phyloP scores from a whole-genome alignment of 805 yeast genomes.

The Pichia occidentalis region DNA sequence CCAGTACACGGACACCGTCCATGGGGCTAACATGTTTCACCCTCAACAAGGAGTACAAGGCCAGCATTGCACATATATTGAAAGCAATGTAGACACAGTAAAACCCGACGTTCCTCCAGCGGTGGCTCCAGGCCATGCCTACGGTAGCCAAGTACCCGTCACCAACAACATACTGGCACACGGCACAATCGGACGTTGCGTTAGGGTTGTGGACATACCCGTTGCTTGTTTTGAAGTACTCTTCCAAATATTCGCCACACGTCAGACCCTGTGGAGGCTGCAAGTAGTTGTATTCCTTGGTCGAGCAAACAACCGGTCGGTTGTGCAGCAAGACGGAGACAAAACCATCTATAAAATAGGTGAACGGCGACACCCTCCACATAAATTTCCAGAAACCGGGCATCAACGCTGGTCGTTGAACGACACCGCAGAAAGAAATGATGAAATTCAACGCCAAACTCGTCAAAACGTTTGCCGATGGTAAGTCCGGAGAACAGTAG shows the following conservation, averaged over 20 bases:
- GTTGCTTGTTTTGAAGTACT: conserved; percentile 30
- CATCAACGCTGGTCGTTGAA: conserved; percentile 49
- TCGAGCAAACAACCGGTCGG: conserved; percentile 42
- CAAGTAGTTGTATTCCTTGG: conserved; percentile 41
- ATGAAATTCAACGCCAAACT: conserved; percentile 51
- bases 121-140: conserved; percentile 36
- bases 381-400: too few relatives aligned
- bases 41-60: conserved; percentile 30
- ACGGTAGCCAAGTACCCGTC: conserved; percentile 41
- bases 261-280: conserved; percentile 56
- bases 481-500: conserved; percentile 55
- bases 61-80: conserved; percentile 38
- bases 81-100: too few relatives aligned
- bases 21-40: conserved; percentile 16
- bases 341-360: conserved; percentile 55
- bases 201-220: conserved; percentile 56
- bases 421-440: conserved; percentile 63
- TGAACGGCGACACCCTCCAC: conserved; percentile 62
- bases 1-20: too few relatives aligned
- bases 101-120: conserved; percentile 73
- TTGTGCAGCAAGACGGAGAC: conserved; percentile 45
- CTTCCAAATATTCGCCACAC: conserved; percentile 48
- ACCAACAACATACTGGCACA: conserved; percentile 39
- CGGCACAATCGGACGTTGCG: conserved; percentile 43
- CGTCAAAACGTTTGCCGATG: conserved; percentile 55